Evolutionary conservation across 768 basidiomycete genomes (phyloP).

Genomic region (Russula compacta): DNA sequence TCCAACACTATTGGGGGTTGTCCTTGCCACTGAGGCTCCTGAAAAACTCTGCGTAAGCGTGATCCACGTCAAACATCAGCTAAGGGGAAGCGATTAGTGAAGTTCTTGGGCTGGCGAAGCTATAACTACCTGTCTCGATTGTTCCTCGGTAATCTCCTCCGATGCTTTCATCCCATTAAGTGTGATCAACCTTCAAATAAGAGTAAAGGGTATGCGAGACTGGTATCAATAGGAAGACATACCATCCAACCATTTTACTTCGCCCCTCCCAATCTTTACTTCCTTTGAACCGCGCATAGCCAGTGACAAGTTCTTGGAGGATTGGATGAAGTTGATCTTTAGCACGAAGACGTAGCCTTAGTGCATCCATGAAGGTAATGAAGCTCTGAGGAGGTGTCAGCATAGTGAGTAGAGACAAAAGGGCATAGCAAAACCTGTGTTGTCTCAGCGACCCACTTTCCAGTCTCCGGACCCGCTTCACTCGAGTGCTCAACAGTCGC

Average conservation of each 20-base stretch:
- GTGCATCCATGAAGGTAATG: constrained; percentile 97
- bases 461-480: constrained; percentile 85
- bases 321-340: constrained; percentile 96
- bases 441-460: constrained; percentile 96
- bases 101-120: not conserved
- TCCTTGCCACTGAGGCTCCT: constrained; percentile 50
- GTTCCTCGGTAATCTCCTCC: constrained; percentile 92
- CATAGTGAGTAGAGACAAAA: not conserved
- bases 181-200: constrained; percentile 70
- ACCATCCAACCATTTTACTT: constrained; percentile 91
- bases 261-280: constrained; percentile 96
- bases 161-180: constrained; percentile 96
- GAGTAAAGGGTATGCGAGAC: not conserved
- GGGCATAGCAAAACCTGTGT: constrained; percentile 59
- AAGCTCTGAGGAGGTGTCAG: constrained; percentile 58
- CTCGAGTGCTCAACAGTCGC: constrained; percentile 95
- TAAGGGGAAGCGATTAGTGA: constrained; percentile 25
- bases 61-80: constrained; percentile 94
- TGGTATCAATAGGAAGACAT: constrained; percentile 21
- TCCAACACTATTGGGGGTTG: not conserved
- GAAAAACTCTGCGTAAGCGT: constrained; percentile 93
- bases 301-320: constrained; percentile 89
- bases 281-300: constrained; percentile 89
- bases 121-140: constrained; percentile 73
- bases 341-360: constrained; percentile 86